Percentiles rank a stretch among this genome's conserved stretches.
phyloP scores from a whole-genome alignment of 2,329 filamentous ascomycete species.

The Botrytis fabae region DNA sequence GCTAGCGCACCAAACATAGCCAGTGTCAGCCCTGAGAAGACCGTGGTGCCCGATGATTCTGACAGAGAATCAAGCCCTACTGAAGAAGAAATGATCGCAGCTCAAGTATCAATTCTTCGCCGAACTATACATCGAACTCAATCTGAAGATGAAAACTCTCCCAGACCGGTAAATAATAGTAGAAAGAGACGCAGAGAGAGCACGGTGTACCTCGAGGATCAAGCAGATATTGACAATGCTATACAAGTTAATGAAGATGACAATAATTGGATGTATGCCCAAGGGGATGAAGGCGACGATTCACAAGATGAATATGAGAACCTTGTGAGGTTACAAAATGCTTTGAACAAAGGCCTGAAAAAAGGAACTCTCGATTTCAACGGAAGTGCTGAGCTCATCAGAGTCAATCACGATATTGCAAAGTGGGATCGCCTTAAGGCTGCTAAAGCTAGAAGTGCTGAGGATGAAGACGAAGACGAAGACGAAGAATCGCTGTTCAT shows the following conservation, averaged over 20 bases:
- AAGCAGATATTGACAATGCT: slow-evolving; percentile 23
- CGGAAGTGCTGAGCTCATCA: neutral
- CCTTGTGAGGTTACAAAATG: neutral
- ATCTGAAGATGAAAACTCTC: too few species aligned
- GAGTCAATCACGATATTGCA: neutral
- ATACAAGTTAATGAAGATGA: slow-evolving; percentile 21
- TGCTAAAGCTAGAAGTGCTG: neutral
- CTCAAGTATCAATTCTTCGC: slow-evolving; percentile 7
- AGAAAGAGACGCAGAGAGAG: slow-evolving; percentile 13
- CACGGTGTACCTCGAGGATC: neutral
- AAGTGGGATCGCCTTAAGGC: slow-evolving; percentile 1
- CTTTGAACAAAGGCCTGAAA: neutral
- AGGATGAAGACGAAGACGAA: neutral
- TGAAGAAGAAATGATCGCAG: slow-evolving; percentile 18
- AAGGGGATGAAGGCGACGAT: slow-evolving; percentile 6
- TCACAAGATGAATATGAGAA: slow-evolving; percentile 15
- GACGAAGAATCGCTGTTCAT: slow-evolving; percentile 30
- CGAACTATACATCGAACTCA: neutral
- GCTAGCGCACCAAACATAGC: neutral
- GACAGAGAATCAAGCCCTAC: neutral
- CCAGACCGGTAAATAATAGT: neutral
- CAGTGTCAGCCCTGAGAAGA: neutral
- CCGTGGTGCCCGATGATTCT: neutral
- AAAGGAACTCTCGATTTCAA: neutral
- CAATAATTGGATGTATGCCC: slow-evolving; percentile 8